Conservation (phyloP, 2,329 filamentous ascomycete species). For the Fusarium sp. region DNA sequence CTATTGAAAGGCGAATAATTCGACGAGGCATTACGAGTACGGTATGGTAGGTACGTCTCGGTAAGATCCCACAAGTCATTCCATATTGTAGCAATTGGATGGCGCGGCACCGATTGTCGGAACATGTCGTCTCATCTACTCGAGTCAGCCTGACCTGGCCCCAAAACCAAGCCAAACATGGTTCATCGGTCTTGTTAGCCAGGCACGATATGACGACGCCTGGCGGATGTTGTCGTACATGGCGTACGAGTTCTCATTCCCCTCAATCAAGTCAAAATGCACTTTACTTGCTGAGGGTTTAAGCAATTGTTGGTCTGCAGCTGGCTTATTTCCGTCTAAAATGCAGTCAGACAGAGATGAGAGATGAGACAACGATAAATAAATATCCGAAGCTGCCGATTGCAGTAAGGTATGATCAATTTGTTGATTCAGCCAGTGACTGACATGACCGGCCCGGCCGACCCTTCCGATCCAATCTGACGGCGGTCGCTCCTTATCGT, state of each 20-base stretch:
- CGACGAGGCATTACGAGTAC: conserved; percentile 9
- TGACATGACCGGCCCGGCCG: conserved; percentile 10
- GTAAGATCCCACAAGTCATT: neutral
- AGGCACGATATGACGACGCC: conserved; percentile 38
- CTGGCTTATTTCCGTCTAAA: conserved; percentile 4
- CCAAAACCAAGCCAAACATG: neutral
- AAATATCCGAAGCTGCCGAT: conserved; percentile 20
- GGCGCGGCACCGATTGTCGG: conserved; percentile 23
- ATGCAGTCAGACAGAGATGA: neutral
- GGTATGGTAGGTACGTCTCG: neutral
- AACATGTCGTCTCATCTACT: conserved; percentile 17
- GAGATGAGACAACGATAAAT: conserved; percentile 7
- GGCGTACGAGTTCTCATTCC: conserved; percentile 12
- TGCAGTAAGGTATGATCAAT: neutral
- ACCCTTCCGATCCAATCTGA: conserved; percentile 23
- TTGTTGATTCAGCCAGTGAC: neutral
- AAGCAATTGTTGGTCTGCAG: neutral
- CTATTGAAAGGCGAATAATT: conserved; percentile 2
- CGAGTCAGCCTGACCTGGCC: conserved; percentile 31
- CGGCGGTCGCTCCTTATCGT: conserved; percentile 18
- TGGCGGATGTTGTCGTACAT: conserved; percentile 9
- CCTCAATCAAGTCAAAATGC: neutral
- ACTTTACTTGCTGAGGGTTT: neutral
- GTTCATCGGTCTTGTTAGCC: conserved; percentile 15
- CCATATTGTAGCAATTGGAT: conserved; percentile 2